Evolutionary conservation across 257 asterid genomes (phyloP).

Genomic region (Lycium barbarum): DNA sequence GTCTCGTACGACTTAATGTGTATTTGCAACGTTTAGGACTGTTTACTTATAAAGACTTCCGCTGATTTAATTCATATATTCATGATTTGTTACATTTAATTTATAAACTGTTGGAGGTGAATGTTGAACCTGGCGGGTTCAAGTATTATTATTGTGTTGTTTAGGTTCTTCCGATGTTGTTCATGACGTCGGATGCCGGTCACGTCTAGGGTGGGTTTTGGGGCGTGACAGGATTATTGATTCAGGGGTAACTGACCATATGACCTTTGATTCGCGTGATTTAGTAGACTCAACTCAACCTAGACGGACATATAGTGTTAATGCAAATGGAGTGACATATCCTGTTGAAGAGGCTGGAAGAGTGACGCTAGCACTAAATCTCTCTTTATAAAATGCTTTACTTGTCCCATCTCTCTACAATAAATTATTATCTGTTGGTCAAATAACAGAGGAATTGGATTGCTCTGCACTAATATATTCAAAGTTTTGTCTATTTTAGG

Average conservation of each 20-base stretch:
- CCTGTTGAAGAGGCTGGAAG: background rate
- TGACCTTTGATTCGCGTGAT: constrained; percentile 7
- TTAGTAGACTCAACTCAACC: background rate
- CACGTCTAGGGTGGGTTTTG: too few relatives aligned
- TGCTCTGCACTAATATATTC: background rate
- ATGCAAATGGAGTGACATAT: constrained; percentile 2
- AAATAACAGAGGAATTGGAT: background rate
- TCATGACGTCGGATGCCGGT: too few relatives aligned
- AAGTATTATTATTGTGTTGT: too few relatives aligned
- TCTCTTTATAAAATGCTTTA: background rate
- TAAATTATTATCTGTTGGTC: background rate
- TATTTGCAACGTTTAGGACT: too few relatives aligned
- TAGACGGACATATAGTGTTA: background rate
- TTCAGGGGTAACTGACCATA: background rate
- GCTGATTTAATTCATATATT: too few relatives aligned
- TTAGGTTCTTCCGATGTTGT: too few relatives aligned
- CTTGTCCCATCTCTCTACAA: background rate
- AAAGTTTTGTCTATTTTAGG: background rate
- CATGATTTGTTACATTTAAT: too few relatives aligned
- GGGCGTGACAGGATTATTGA: too few relatives aligned
- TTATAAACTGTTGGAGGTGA: too few relatives aligned
- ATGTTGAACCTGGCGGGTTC: too few relatives aligned
- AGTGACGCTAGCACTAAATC: background rate
- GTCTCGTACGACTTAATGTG: too few relatives aligned
- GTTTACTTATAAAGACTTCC: too few relatives aligned